Percentiles rank a stretch among this genome's conserved stretches.
These are phyloP conservation scores for Nakataea oryzae DNA, from an alignment of 2,329 filamentous ascomycete species.

Conservation along the genomic window DNA sequence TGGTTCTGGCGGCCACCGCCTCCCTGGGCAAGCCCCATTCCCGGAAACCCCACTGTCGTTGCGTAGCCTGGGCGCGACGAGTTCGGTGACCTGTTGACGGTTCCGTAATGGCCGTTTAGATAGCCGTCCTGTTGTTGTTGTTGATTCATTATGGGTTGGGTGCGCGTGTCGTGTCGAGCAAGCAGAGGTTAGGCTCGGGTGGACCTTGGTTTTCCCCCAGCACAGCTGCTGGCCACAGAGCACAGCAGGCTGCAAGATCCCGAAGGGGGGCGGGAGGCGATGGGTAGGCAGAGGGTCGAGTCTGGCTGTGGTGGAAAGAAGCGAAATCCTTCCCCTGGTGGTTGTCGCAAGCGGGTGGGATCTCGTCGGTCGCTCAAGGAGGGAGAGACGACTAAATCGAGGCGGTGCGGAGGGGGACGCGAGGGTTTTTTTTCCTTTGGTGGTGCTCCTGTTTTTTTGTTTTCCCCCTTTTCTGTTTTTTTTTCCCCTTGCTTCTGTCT, in stretches of 20 bases:
- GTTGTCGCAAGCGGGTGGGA: background rate
- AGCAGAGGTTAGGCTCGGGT: background rate
- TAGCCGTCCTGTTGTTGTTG: constrained; percentile 38
- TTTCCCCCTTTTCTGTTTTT: background rate
- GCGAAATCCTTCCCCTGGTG: background rate
- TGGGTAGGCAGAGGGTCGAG: constrained; percentile 19
- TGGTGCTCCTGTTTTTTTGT: background rate
- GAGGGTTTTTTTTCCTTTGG: background rate
- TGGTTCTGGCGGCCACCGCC: constrained; percentile 54
- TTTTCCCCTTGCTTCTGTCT: background rate
- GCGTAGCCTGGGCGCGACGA: constrained; percentile 53
- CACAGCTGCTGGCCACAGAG: background rate
- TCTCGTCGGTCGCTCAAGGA: background rate
- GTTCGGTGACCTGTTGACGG: constrained; percentile 60
- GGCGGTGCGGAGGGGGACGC: background rate
- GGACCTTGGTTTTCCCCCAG: background rate
- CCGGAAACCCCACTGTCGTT: constrained; percentile 39
- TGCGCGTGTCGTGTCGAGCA: background rate
- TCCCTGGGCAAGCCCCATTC: constrained; percentile 24
- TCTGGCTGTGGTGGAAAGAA: background rate
- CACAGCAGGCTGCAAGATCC: background rate
- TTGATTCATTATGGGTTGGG: constrained; percentile 29
- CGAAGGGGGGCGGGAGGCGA: background rate
- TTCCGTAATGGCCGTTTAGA: constrained; percentile 62
- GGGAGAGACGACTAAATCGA: background rate